Evolutionary conservation across 2,329 filamentous ascomycete genomes (phyloP).

Genomic region (Neoascochyta sp.): DNA sequence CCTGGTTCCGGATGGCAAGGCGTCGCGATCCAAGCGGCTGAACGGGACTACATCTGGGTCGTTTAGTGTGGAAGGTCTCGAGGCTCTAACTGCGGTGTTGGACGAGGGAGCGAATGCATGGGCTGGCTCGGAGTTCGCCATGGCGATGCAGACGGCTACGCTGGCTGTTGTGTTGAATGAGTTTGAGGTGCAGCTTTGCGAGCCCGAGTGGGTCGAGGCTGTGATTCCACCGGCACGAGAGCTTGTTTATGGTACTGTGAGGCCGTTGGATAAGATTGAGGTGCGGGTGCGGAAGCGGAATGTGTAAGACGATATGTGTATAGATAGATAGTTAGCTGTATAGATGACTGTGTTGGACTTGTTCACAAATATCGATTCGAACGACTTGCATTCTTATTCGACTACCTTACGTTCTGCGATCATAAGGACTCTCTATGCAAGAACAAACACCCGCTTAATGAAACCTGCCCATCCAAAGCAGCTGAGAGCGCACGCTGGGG

Average conservation of each 20-base stretch:
- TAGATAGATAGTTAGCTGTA: too few species aligned
- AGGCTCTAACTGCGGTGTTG: slow-evolving; percentile 8
- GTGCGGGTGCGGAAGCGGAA: slow-evolving; percentile 26
- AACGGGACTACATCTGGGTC: slow-evolving; percentile 3
- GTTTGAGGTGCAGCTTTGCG: slow-evolving; percentile 27
- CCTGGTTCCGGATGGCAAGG: slow-evolving; percentile 7
- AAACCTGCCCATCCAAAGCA: too few species aligned
- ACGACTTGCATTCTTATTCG: too few species aligned
- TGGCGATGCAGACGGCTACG: slow-evolving; percentile 20
- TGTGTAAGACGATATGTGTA: not conserved
- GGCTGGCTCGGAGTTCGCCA: slow-evolving; percentile 13
- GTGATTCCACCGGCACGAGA: slow-evolving; percentile 14
- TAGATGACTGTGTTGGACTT: too few species aligned
- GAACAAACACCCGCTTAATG: too few species aligned
- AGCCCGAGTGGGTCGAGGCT: slow-evolving; percentile 16
- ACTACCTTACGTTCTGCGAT: too few species aligned
- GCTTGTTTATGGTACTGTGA: slow-evolving; percentile 18
- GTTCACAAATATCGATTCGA: too few species aligned
- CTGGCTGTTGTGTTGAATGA: slow-evolving; percentile 21
- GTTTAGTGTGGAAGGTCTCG: slow-evolving; percentile 17
- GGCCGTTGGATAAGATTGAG: slow-evolving; percentile 16
- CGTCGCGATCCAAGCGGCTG: slow-evolving; percentile 1
- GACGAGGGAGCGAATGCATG: slow-evolving; percentile 4
- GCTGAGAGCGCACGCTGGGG: too few species aligned
- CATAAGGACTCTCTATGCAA: too few species aligned